A percentile compares a stretch with the other conserved stretches of the same genome.
These are phyloP conservation scores for Aspergillus neoniger DNA, from an alignment of 2,329 filamentous ascomycete species.

Conservation along the genomic window DNA sequence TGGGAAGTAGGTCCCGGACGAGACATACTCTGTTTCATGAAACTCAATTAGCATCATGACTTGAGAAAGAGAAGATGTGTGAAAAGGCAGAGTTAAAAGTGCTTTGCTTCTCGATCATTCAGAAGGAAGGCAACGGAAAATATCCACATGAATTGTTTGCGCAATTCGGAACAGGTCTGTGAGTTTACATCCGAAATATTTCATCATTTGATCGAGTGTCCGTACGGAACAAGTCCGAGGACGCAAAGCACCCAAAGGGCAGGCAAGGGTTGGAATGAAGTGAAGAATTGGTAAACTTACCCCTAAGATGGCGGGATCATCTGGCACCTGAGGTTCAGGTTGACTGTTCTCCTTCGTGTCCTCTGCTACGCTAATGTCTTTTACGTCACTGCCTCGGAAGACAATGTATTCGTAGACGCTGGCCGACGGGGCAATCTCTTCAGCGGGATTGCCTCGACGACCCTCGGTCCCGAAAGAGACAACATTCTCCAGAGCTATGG, in stretches of 20 bases:
- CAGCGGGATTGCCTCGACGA: conserved; percentile 72
- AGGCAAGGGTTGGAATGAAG: neutral
- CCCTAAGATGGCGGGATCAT: conserved; percentile 94
- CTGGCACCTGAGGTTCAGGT: conserved; percentile 74
- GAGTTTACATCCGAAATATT: conserved; percentile 96
- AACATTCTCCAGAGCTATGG: conserved; percentile 96
- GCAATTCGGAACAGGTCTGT: conserved; percentile 77
- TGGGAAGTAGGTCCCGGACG: conserved; percentile 44
- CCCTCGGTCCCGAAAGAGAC: conserved; percentile 92
- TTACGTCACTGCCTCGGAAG: conserved; percentile 96
- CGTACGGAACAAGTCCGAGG: conserved; percentile 6
- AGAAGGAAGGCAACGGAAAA: conserved; percentile 99
- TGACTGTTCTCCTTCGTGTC: conserved; percentile 71
- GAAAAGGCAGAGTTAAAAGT: conserved; percentile 14
- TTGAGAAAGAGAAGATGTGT: neutral
- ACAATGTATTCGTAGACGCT: conserved; percentile 98
- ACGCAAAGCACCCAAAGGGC: conserved; percentile 9
- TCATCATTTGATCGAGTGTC: conserved; percentile 60
- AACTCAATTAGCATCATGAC: conserved; percentile 23
- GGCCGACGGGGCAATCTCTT: conserved; percentile 81
- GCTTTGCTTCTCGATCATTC: conserved; percentile 53
- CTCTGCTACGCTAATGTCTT: conserved; percentile 93
- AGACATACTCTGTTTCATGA: conserved; percentile 43
- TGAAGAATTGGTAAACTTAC: conserved; percentile 66
- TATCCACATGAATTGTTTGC: conserved; percentile 88